Base-by-base conservation (phyloP, 75 land plant genomes). In the Azolla pinnata region DNA sequence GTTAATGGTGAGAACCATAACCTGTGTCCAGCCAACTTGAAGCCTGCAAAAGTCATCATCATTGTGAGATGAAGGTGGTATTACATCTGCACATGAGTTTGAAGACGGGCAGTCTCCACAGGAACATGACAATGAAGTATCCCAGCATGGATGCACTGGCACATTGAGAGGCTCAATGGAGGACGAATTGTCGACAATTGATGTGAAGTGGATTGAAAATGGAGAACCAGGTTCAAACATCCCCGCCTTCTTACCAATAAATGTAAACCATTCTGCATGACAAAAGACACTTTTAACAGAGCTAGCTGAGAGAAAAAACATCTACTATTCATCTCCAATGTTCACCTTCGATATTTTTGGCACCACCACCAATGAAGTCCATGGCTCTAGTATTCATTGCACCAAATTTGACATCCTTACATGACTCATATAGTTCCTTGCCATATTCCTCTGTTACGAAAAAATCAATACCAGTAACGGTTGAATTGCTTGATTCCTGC, bases 391-490 rank as follows among this genome's bases (percentile, higher is more conserved):
- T 80, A 59, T 92, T 92, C 88, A 85, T 77, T 21, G 89, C 83
- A 29, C 95, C 93, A 76, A 87, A 92, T 61, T 92, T 87, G 29
- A 92, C 97, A 67, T 92, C 97, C 58, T 92, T 92, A 73, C 97
- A 92, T 20, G 97, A 92, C 31, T 87, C 69, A 65, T 68, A 92
- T 25, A 92, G 32, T 44, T 74, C 72, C 67, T 70, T 62, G 28
- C 93, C 93, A 75, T 61, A 87, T 52, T 66, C 54, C 64, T 82
- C 84, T 47, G 86, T 71, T 44, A 88, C 66, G 62, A 51, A 74
- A 69, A 71, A 87, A 30, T 88, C 83, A 64, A 92, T 83, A 31
- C 75, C 89, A 65, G 76, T 65, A 61, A 92, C 95, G 30, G 82
- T 82, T 60, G 67, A 33, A 33, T 59, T 82, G 54, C 56, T 64